Conservation (phyloP, 176 grass and related monocot genomes). For the Triticum monococcum region DNA sequence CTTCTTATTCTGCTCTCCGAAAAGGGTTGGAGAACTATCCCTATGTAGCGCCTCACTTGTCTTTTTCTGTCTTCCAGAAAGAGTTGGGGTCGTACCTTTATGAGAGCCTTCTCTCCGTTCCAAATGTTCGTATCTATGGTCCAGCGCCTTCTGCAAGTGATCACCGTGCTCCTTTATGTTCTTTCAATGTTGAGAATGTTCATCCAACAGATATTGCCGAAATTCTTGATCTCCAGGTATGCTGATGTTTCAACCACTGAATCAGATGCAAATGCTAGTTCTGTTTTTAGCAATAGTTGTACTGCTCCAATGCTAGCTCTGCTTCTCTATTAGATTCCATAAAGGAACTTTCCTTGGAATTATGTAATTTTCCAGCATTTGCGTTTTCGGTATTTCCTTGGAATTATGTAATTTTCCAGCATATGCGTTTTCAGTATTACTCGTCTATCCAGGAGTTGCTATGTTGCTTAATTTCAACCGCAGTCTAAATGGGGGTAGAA, state of each 20-base stretch:
- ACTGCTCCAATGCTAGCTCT: not conserved
- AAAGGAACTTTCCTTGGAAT: not conserved
- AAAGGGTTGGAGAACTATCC: conserved; percentile 28
- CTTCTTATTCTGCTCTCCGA: not conserved
- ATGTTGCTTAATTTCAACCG: not conserved
- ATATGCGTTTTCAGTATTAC: not conserved
- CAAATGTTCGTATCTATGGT: conserved; percentile 73
- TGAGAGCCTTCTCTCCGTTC: conserved; percentile 59
- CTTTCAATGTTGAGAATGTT: conserved; percentile 88
- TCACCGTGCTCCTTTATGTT: conserved; percentile 65
- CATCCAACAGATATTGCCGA: conserved; percentile 95
- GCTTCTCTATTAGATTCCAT: not conserved
- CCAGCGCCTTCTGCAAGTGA: conserved; percentile 56
- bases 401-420: no score
- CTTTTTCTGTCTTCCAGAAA: conserved; percentile 36
- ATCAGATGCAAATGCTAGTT: conserved; percentile 15
- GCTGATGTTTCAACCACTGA: conserved; percentile 5
- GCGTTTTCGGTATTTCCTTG: not conserved
- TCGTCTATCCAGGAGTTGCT: not conserved
- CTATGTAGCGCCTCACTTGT: conserved; percentile 35
- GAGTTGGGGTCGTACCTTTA: conserved; percentile 64
- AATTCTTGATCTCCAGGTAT: conserved; percentile 84
- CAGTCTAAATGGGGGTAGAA: not conserved
- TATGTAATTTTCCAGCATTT: not conserved
- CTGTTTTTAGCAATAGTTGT: not conserved